Evolutionary conservation across 2,329 filamentous ascomycete genomes (phyloP), one percentile per base, ranked within the genome.

Genomic region (Fusarium phyllophilum): DNA sequence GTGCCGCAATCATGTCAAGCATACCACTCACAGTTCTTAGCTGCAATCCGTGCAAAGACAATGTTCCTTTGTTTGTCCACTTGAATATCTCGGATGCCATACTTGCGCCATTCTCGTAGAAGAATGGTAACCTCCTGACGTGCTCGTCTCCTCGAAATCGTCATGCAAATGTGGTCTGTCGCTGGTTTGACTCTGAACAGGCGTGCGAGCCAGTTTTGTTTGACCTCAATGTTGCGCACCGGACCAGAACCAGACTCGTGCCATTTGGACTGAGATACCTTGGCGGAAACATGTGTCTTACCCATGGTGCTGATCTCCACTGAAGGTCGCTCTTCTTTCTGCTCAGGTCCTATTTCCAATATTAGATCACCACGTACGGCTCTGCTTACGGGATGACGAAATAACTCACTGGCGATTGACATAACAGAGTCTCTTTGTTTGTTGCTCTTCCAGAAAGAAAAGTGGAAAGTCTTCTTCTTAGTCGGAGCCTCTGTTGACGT

Each of bases 161-260:
- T 88, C 80, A 98, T 91, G 80, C 94, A 96, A 22, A 98, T 83
- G 34, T 93, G 88, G 72, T 90, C 90, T 22, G 86, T 92, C 1
- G 92, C 93, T 3, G 96, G 96, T 81, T 96, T 97, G 79, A 98
- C 92, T 62, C 94, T 91, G 84, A 98, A 94, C 51, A 98, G 90
- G 22, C 94, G 93, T 36, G 94, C 92, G 60, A 98, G 89, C 95
- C 96, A 98, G 76, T 93, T 97, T 78, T 94, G 91, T 79, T 91
- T 92, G 36, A 90, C 88, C 70, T 90, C 91, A 78, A 89, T 93
- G 82, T 87, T 87, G 64, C 87, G 87, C 70, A 83, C 84, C 36
- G 78, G 76, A 24, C 82, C 81, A 67, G 80, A 81, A 36, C 82
- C 80, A 38, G 81, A 82, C 34, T 82, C 82, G 26, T 80, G 78